phyloP scores from a whole-genome alignment of 148 eudicot genomes.

The Rhododendron williamsianum region DNA sequence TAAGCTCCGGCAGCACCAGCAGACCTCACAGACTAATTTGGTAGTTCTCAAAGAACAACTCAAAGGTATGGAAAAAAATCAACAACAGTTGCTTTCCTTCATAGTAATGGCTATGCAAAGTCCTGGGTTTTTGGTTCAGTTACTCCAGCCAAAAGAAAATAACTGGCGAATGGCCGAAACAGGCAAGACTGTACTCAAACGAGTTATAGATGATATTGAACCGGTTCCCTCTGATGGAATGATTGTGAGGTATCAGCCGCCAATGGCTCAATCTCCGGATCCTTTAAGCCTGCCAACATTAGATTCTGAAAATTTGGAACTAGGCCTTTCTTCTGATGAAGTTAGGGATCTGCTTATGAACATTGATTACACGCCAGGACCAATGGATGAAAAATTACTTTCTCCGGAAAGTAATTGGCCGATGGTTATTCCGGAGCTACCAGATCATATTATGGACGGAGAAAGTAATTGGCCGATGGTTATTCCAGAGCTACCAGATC shows the following conservation, averaged over 20 bases:
- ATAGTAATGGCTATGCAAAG: conserved; percentile 84
- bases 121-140: conserved; percentile 59
- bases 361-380: conserved; percentile 32
- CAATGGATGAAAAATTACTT: conserved; percentile 36
- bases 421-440: conserved; percentile 29
- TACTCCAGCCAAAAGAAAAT: conserved; percentile 53
- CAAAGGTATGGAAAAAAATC: conserved; percentile 75
- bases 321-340: conserved; percentile 42
- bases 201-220: conserved; percentile 34
- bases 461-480: conserved; percentile 31
- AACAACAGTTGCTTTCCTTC: conserved; percentile 81
- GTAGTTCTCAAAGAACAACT: conserved; percentile 50
- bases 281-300: conserved; percentile 19
- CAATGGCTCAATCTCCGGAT: conserved; percentile 20
- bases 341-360: conserved; percentile 45
- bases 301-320: conserved; percentile 32
- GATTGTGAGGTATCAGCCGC: conserved; percentile 61
- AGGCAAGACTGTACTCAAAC: conserved; percentile 41
- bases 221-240: conserved; percentile 33
- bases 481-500: conserved; percentile 34
- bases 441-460: conserved; percentile 14
- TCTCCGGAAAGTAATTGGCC: conserved; percentile 30
- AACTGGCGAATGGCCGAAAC: conserved; percentile 52
- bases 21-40: conserved; percentile 54
- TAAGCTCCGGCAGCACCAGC: conserved; percentile 55